Evolutionary conservation across 768 basidiomycete genomes (phyloP).

Genomic region (Guyanaporus albipodus): DNA sequence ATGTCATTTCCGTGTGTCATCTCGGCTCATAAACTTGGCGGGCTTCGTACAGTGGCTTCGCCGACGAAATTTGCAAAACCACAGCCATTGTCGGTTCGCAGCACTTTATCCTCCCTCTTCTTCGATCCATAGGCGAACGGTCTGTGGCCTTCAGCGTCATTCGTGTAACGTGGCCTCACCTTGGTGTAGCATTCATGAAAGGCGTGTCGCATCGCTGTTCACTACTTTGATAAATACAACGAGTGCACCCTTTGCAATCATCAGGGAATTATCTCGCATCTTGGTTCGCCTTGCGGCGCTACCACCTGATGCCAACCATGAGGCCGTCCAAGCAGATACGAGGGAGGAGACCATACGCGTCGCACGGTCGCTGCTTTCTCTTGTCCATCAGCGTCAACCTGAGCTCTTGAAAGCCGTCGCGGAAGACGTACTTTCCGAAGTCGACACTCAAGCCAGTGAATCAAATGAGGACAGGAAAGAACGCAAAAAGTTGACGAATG

Average conservation of each 20-base stretch:
- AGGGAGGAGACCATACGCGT: constrained; percentile 4
- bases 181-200: constrained; percentile 31
- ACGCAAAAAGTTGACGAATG: constrained; percentile 44
- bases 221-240: constrained; percentile 29
- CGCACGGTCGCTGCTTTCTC: constrained; percentile 43
- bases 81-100: constrained; percentile 50
- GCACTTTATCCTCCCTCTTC: constrained; percentile 53
- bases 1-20: constrained; percentile 24
- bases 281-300: constrained; percentile 20
- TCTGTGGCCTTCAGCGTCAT: constrained; percentile 28
- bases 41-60: constrained; percentile 37
- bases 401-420: constrained; percentile 42
- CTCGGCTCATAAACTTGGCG: not conserved
- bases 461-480: constrained; percentile 28
- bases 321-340: not conserved
- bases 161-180: not conserved
- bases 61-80: constrained; percentile 43
- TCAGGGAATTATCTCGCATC: constrained; percentile 22
- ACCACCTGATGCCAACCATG: not conserved
- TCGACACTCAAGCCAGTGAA: not conserved
- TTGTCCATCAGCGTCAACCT: constrained; percentile 65
- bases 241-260: constrained; percentile 16
- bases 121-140: constrained; percentile 38
- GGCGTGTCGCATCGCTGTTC: constrained; percentile 25
- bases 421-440: constrained; percentile 34